These are phyloP conservation scores for Talaromyces sp. DNA, from an alignment of 2,329 filamentous ascomycete genomes.

Conservation along the genomic window DNA sequence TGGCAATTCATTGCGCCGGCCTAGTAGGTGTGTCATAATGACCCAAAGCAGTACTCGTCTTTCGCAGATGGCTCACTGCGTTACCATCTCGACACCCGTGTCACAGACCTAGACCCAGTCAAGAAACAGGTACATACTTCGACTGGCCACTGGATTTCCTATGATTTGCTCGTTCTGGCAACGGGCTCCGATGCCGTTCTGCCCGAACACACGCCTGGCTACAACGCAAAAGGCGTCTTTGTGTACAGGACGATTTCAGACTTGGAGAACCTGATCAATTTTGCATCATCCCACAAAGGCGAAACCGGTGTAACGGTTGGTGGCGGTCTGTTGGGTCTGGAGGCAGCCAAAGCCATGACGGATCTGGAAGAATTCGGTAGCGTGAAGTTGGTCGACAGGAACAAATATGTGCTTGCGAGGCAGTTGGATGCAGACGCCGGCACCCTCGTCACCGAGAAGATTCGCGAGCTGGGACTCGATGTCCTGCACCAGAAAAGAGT, in stretches of 20 bases:
- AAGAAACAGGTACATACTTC: slow-evolving; percentile 65
- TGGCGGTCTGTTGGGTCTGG: slow-evolving; percentile 76
- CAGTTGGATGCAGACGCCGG: slow-evolving; percentile 81
- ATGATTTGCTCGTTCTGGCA: slow-evolving; percentile 77
- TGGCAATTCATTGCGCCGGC: not conserved
- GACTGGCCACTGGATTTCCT: slow-evolving; percentile 63
- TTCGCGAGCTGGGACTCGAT: slow-evolving; percentile 71
- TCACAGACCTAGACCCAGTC: slow-evolving; percentile 60
- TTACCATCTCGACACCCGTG: slow-evolving; percentile 70
- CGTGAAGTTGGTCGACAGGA: slow-evolving; percentile 76
- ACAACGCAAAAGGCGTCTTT: slow-evolving; percentile 78
- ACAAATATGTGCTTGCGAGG: slow-evolving; percentile 73
- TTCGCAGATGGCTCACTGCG: slow-evolving; percentile 63
- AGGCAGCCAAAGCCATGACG: slow-evolving; percentile 89
- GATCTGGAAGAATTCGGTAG: slow-evolving; percentile 69
- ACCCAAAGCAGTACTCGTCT: slow-evolving; percentile 54
- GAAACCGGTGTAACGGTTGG: slow-evolving; percentile 72
- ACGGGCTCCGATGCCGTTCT: slow-evolving; percentile 82
- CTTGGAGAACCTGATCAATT: slow-evolving; percentile 69
- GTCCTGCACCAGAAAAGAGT: slow-evolving; percentile 74
- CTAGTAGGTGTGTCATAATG: slow-evolving; percentile 5
- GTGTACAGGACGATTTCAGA: slow-evolving; percentile 86
- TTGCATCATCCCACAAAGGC: slow-evolving; percentile 61
- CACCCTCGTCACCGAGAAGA: slow-evolving; percentile 74
- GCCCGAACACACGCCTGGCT: slow-evolving; percentile 65